Conservation (phyloP, 2,329 filamentous ascomycete genomes). For the Colletotrichum musicola region DNA sequence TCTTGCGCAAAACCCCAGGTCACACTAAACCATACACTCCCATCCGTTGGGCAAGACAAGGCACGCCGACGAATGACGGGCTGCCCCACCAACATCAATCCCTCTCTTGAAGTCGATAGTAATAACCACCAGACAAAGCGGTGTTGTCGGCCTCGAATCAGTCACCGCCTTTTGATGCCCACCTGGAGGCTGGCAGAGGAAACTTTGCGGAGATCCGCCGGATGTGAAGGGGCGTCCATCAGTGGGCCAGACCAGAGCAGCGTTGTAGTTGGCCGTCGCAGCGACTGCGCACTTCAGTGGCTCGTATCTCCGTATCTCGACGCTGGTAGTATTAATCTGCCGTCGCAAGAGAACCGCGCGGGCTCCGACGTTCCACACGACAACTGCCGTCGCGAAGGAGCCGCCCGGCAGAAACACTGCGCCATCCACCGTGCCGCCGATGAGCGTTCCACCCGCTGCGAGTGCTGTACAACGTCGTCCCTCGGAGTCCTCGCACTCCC, state of each 20-base stretch:
- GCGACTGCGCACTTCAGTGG: no score
- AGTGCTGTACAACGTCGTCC: no score
- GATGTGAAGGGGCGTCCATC: no score
- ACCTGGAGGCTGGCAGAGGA: not conserved
- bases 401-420: not conserved
- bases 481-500: no score
- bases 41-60: no score
- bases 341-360: not conserved
- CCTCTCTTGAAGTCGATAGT: no score
- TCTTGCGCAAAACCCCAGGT: no score
- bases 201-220: constrained; percentile 27
- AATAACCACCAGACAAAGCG: not conserved
- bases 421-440: not conserved
- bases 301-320: not conserved
- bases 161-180: constrained; percentile 33
- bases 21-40: no score
- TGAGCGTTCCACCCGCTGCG: not conserved
- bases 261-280: no score
- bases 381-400: not conserved
- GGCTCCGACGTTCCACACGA: not conserved
- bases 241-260: no score
- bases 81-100: no score
- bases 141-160: constrained; percentile 5
- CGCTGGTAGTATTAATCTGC: not conserved
- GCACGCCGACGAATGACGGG: no score